phyloP scores from a whole-genome alignment of 176 grass and related monocot genomes.

The Tillandsia leiboldiana region DNA sequence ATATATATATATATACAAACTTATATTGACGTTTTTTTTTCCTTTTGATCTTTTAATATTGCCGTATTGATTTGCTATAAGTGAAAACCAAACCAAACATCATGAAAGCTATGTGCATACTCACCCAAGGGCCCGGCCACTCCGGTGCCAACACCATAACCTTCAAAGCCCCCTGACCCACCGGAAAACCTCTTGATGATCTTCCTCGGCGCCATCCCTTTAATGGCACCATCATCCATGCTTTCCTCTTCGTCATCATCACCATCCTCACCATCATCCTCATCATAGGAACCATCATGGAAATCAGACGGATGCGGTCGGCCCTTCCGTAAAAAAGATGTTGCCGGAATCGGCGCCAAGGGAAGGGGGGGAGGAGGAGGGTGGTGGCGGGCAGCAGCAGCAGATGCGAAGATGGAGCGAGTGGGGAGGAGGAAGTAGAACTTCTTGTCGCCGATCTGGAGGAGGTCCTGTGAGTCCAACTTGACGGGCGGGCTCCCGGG shows the following conservation, averaged over 20 bases:
- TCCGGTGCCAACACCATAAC: slow-evolving; percentile 37
- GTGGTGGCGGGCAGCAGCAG: slow-evolving; percentile 34
- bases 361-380: slow-evolving; percentile 32
- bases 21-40: too few species aligned
- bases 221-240: slow-evolving; percentile 33
- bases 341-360: background rate
- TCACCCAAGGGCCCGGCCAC: slow-evolving; percentile 37
- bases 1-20: too few species aligned
- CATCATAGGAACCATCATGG: slow-evolving; percentile 33
- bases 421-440: slow-evolving; percentile 86
- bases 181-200: slow-evolving; percentile 30
- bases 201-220: slow-evolving; percentile 32
- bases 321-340: slow-evolving; percentile 26
- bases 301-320: slow-evolving; percentile 38
- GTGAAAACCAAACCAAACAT: background rate
- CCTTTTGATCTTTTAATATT: too few species aligned
- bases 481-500: slow-evolving; percentile 63
- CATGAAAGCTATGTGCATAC: slow-evolving; percentile 10
- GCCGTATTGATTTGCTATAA: background rate
- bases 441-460: slow-evolving; percentile 90
- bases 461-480: slow-evolving; percentile 79
- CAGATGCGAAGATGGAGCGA: slow-evolving; percentile 60
- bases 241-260: slow-evolving; percentile 17
- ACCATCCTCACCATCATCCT: slow-evolving; percentile 35
- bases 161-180: slow-evolving; percentile 37